These are phyloP conservation scores for Apiotrichum porosum DNA, from an alignment of 1,284 basidiomycete genomes.

Conservation along the genomic window DNA sequence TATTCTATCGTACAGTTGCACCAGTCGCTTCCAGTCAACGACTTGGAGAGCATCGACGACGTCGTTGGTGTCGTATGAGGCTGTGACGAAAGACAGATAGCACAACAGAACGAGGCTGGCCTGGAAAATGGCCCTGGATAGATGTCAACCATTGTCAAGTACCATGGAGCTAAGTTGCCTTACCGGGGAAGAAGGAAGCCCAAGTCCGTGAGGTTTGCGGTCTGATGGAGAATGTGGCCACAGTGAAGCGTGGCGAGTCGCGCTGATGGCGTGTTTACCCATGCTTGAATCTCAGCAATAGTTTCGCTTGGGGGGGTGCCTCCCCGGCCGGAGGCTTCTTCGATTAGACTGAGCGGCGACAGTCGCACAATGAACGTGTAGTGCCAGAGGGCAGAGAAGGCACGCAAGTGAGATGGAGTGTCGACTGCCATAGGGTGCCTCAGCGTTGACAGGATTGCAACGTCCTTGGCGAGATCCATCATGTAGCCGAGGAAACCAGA, in stretches of 20 bases:
- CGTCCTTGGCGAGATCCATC: neutral
- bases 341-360: constrained; percentile 3
- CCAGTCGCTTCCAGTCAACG: constrained; percentile 1
- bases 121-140: constrained; percentile 9
- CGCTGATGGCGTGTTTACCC: neutral
- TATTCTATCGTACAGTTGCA: neutral
- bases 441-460: neutral
- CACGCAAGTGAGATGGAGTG: neutral
- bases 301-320: neutral
- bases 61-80: neutral
- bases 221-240: constrained; percentile 1
- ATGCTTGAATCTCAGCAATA: neutral
- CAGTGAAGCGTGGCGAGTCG: constrained; percentile 6
- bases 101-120: constrained; percentile 3
- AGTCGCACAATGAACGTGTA: constrained; percentile 5
- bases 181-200: constrained; percentile 6
- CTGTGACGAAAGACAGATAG: neutral
- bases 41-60: constrained; percentile 2
- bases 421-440: neutral
- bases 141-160: neutral
- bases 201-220: constrained; percentile 4
- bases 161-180: neutral
- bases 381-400: constrained; percentile 5
- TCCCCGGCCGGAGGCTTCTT: constrained; percentile 2
- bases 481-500: constrained; percentile 1